These are phyloP conservation scores for Kodamaea sp. DNA, from an alignment of 1,139 yeast genomes.

Conservation along the genomic window DNA sequence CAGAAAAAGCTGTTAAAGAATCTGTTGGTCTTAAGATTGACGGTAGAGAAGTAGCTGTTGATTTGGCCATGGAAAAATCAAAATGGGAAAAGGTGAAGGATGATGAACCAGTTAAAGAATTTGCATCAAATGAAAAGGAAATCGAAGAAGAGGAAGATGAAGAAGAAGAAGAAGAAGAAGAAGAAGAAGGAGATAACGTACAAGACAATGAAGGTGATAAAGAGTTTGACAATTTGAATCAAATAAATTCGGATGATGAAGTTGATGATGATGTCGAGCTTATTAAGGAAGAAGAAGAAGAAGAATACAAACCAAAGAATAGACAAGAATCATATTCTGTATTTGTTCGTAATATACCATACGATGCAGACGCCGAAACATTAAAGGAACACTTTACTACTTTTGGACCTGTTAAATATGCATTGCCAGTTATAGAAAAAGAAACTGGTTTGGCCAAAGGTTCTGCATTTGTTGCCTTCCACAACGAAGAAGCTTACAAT, in stretches of 20 bases:
- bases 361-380: slow-evolving; percentile 83
- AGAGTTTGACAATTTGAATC: slow-evolving; percentile 24
- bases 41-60: slow-evolving; percentile 92
- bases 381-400: slow-evolving; percentile 71
- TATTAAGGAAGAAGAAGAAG: slow-evolving; percentile 28
- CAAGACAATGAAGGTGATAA: slow-evolving; percentile 32
- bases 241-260: slow-evolving; percentile 20
- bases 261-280: slow-evolving; percentile 23
- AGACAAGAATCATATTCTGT: slow-evolving; percentile 67
- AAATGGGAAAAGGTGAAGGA: slow-evolving; percentile 59
- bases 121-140: slow-evolving; percentile 26
- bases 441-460: slow-evolving; percentile 87
- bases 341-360: slow-evolving; percentile 90
- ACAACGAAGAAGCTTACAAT: slow-evolving; percentile 54
- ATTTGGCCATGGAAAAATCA: slow-evolving; percentile 84
- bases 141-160: slow-evolving; percentile 24
- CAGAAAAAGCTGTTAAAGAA: slow-evolving; percentile 77
- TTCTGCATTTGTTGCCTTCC: slow-evolving; percentile 91
- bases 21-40: slow-evolving; percentile 72
- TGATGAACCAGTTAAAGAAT: slow-evolving; percentile 41
- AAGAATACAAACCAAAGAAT: slow-evolving; percentile 39
- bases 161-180: slow-evolving; percentile 24
- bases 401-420: slow-evolving; percentile 89
- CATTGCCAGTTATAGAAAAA: slow-evolving; percentile 87
- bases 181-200: slow-evolving; percentile 29